Evolutionary conservation across 2,329 filamentous ascomycete genomes (phyloP).

Genomic region (Ascocoryne sarcoides): DNA sequence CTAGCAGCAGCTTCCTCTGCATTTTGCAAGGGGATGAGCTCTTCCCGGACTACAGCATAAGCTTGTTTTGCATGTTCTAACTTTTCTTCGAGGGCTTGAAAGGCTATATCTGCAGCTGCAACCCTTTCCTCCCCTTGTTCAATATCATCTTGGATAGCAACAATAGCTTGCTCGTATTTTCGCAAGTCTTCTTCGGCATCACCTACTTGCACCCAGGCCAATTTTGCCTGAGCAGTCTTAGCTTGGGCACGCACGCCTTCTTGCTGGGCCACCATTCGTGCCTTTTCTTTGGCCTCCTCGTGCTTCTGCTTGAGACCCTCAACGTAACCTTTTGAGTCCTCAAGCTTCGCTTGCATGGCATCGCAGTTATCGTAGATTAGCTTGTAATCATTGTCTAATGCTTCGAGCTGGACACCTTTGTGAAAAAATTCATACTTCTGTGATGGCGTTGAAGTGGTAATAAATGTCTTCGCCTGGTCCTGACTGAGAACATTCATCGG

Average conservation of each 20-base stretch:
- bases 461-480: conserved; percentile 87
- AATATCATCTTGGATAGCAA: conserved; percentile 31
- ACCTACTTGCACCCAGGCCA: conserved; percentile 82
- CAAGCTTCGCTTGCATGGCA: conserved; percentile 56
- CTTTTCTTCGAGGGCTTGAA: conserved; percentile 25
- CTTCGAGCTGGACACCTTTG: conserved; percentile 86
- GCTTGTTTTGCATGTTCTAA: conserved; percentile 28
- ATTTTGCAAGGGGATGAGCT: conserved; percentile 37
- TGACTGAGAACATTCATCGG: conserved; percentile 93
- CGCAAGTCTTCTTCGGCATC: conserved; percentile 55
- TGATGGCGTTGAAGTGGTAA: conserved; percentile 71
- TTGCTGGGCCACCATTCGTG: conserved; percentile 52
- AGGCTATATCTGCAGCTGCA: conserved; percentile 37
- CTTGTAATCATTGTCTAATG: conserved; percentile 84
- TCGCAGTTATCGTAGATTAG: conserved; percentile 74
- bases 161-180: conserved; percentile 31
- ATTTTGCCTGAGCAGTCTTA: conserved; percentile 51
- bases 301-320: conserved; percentile 46
- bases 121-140: conserved; percentile 36
- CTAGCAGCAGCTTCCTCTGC: conserved; percentile 40
- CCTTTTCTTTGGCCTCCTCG: conserved; percentile 54
- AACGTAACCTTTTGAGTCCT: conserved; percentile 55
- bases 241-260: conserved; percentile 54
- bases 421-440: conserved; percentile 97
- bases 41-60: conserved; percentile 13